These are phyloP conservation scores for Lasiodiplodia sp. DNA, from an alignment of 2,329 filamentous ascomycete species.

Conservation along the genomic window DNA sequence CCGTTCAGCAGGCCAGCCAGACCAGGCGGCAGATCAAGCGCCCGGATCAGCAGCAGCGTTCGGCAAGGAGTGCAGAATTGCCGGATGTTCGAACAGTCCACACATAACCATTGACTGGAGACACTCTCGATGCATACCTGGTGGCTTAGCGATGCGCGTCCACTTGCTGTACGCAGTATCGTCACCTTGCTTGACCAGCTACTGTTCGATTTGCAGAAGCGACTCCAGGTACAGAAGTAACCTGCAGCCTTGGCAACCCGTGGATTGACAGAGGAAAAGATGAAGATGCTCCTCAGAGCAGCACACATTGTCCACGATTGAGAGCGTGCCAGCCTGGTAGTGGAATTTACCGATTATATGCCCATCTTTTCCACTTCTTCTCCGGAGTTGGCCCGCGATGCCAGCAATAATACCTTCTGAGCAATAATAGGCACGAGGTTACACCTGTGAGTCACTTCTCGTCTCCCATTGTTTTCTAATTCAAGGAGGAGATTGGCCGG, in stretches of 20 bases:
- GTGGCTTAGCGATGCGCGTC: neutral
- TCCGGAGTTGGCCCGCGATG: slow-evolving; percentile 6
- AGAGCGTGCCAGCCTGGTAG: neutral
- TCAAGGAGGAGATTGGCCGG: slow-evolving; percentile 4
- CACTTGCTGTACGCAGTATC: neutral
- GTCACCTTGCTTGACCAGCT: neutral
- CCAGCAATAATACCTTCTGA: slow-evolving; percentile 7
- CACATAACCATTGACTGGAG: neutral
- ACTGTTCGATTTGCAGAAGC: neutral
- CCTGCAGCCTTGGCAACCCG: neutral
- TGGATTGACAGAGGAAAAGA: neutral
- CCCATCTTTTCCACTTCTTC: neutral
- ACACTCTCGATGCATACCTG: neutral
- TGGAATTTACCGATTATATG: neutral
- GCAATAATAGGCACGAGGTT: neutral
- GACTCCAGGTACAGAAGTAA: neutral
- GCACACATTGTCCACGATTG: neutral
- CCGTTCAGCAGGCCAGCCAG: neutral
- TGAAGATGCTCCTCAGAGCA: neutral
- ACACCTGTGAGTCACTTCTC: neutral
- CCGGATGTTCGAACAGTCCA: no score
- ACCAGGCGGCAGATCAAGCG: slow-evolving; percentile 7
- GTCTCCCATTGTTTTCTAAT: neutral
- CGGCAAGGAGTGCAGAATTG: neutral
- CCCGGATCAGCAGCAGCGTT: slow-evolving; percentile 22